phyloP scores from a whole-genome alignment of 345 rosid genomes.

The Gossypium sturtianum region DNA sequence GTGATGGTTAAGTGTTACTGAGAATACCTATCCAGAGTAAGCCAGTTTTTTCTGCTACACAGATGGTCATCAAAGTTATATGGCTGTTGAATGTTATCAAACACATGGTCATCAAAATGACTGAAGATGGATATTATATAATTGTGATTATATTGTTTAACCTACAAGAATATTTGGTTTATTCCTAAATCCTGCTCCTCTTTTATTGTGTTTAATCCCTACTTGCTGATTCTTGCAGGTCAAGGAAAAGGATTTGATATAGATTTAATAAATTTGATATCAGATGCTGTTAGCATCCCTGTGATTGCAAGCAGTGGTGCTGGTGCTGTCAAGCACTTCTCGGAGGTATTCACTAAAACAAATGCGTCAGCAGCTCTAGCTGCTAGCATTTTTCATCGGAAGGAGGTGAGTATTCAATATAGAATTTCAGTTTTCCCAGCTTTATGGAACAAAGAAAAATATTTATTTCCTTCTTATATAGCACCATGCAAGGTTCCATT shows the following conservation, averaged over 20 bases:
- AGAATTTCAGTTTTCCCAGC: not conserved
- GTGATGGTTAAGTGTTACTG: not conserved
- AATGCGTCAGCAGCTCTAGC: constrained; percentile 96
- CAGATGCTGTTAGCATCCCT: constrained; percentile 87
- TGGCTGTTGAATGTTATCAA: too few relatives aligned
- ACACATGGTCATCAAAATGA: not conserved
- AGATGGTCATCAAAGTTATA: not conserved
- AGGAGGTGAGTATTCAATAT: constrained; percentile 51
- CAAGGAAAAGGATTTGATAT: constrained; percentile 90
- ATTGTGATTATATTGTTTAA: not conserved
- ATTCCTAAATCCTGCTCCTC: not conserved
- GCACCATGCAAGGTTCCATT: constrained; percentile 25
- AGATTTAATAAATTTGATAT: constrained; percentile 69
- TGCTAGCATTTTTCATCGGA: constrained; percentile 94
- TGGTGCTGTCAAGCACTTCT: constrained; percentile 70
- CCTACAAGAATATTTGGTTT: not conserved
- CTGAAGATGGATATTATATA: not conserved
- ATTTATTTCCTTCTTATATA: too few relatives aligned
- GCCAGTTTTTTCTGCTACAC: not conserved
- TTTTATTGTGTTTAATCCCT: not conserved
- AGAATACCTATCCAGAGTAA: not conserved
- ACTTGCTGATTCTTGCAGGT: constrained; percentile 38
- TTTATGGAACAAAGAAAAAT: not conserved
- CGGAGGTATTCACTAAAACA: constrained; percentile 68
- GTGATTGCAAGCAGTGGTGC: constrained; percentile 99